Evolutionary conservation across 169 alveolate genomes (phyloP).

Genomic region (Prorocentrum cordatum): DNA sequence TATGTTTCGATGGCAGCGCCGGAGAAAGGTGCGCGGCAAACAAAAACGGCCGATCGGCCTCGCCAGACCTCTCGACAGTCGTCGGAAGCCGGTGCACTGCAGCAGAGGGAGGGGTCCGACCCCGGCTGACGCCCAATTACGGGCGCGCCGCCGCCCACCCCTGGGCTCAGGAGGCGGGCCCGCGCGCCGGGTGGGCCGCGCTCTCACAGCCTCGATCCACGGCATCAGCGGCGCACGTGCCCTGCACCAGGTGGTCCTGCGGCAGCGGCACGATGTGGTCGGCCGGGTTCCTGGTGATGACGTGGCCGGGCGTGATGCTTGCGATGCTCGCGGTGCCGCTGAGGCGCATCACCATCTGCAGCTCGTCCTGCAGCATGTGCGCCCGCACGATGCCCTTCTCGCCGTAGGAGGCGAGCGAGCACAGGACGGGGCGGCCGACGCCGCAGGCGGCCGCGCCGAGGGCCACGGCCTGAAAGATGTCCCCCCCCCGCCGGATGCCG

Average conservation of each 20-base stretch:
- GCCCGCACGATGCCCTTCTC: not conserved
- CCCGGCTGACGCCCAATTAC: too few species aligned
- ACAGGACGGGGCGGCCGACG: conserved; percentile 71
- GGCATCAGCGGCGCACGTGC: too few species aligned
- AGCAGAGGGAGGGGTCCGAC: too few species aligned
- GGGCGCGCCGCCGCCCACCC: too few species aligned
- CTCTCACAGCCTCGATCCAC: too few species aligned
- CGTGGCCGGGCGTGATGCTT: not conserved
- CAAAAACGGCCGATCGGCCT: too few species aligned
- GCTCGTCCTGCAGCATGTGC: conserved; percentile 7
- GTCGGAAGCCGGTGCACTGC: too few species aligned
- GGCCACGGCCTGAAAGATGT: conserved; percentile 71
- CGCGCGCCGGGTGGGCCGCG: too few species aligned
- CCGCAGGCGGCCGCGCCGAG: conserved; percentile 72
- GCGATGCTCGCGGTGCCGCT: conserved; percentile 1
- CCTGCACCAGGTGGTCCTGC: not conserved
- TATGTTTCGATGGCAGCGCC: too few species aligned
- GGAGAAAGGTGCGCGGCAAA: too few species aligned
- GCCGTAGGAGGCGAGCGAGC: conserved; percentile 3
- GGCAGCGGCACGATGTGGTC: conserved; percentile 19
- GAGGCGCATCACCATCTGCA: conserved; percentile 17
- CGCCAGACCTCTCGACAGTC: too few species aligned
- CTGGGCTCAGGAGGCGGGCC: too few species aligned
- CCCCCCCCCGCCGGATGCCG: conserved; percentile 73
- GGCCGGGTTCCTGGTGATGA: conserved; percentile 10